phyloP scores from a whole-genome alignment of 2,329 filamentous ascomycete genomes.

The Septoria petroselini region DNA sequence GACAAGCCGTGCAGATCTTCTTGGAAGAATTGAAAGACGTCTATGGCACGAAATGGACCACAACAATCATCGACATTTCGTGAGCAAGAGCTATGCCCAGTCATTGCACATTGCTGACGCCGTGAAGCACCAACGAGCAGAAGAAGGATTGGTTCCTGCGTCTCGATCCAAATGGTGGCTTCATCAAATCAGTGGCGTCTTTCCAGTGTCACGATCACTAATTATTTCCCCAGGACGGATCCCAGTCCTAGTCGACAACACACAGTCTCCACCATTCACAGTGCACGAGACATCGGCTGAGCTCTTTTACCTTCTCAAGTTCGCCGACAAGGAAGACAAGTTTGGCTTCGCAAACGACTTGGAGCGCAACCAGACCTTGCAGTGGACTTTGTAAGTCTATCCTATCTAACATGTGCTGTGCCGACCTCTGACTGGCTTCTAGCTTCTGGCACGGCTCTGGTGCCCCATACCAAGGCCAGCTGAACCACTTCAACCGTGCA shows the following conservation, averaged over 20 bases:
- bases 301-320: slow-evolving; percentile 53
- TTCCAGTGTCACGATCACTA: slow-evolving; percentile 13
- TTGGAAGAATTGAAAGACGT: slow-evolving; percentile 54
- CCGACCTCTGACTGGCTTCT: background rate
- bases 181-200: slow-evolving; percentile 15
- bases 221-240: slow-evolving; percentile 40
- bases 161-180: slow-evolving; percentile 40
- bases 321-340: slow-evolving; percentile 48
- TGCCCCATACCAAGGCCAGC: slow-evolving; percentile 46
- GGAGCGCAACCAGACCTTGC: slow-evolving; percentile 49
- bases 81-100: background rate
- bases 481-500: slow-evolving; percentile 47
- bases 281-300: slow-evolving; percentile 55
- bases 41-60: slow-evolving; percentile 52
- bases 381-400: slow-evolving; percentile 48
- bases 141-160: slow-evolving; percentile 56
- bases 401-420: background rate
- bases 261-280: slow-evolving; percentile 48
- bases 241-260: slow-evolving; percentile 53
- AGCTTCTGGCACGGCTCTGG: slow-evolving; percentile 50
- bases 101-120: background rate
- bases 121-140: slow-evolving; percentile 48
- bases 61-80: slow-evolving; percentile 49
- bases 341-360: slow-evolving; percentile 54
- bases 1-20: slow-evolving; percentile 53